Base-by-base conservation (phyloP, 148 eudicot species). In the Gaultheria prostrata region DNA sequence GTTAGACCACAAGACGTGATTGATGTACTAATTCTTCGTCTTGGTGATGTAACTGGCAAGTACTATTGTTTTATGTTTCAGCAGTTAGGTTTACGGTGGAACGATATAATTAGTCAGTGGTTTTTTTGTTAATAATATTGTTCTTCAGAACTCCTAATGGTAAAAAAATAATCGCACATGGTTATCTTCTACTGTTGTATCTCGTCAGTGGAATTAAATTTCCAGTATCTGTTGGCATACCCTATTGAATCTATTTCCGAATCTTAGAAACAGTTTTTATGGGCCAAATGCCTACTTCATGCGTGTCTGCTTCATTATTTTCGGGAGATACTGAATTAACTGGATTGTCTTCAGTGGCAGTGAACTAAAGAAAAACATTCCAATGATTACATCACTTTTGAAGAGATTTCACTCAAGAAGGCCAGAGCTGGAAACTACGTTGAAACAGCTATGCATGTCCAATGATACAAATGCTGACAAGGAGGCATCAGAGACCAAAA, bases 401-500 rank as follows among this genome's bases (percentile, higher is more conserved):
- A 78, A 6, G n/a, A 24, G 43, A 35, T 48, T 85, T 26, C 26
- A 63, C 73, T 70, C 15, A 21, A 82, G 48, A 51, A 71, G 57
- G 63, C 61, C 72, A 13, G 70, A 26, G 59, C 78, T 85, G 45
- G 82, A 82, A 24, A 61, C 53, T 46, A 72, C 72, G 61, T 59
- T 86, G 79, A 75, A 79, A 46, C 39, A 82, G 50, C 39, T 83
- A 32, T 17, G 26, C 18, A 1, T 49, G 75, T 13, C 11, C 10
- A 24, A 49, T 20, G 14, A 79, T 48, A 28, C 73, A 73, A 80
- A 72, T 43, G 57, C 46, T 11, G 59, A 26, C 20, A 28, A 4
- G 0, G 48, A 70, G 48, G 78, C 78, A 35, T 13, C 45, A 39
- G 56, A 83, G 46, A 83, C 14, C 20, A 83, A 59, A 18, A 32